Evolutionary conservation across 805 yeast species (phyloP).

Genomic region (Ogataea polymorpha): DNA sequence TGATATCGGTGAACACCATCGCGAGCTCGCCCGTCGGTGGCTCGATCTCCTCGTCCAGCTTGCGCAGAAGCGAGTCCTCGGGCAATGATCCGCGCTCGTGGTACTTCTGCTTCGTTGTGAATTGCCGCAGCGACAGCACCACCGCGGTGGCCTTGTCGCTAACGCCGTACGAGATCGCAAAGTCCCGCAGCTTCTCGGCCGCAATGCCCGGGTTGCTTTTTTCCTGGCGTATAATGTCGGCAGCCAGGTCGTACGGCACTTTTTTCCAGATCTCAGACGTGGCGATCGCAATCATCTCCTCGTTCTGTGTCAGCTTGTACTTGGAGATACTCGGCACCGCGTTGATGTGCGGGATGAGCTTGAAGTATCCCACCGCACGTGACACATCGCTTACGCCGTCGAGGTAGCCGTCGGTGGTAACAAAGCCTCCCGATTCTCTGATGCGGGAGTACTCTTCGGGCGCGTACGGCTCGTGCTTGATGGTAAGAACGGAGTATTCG

Average conservation of each 20-base stretch:
- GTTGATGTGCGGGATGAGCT: conserved; percentile 80
- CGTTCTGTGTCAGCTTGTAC: conserved; percentile 58
- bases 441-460: conserved; percentile 79
- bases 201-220: conserved; percentile 83
- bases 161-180: conserved; percentile 90
- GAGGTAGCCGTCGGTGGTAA: conserved; percentile 76
- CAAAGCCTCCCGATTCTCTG: conserved; percentile 88
- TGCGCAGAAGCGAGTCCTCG: conserved; percentile 76
- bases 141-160: conserved; percentile 74
- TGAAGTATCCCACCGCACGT: conserved; percentile 88
- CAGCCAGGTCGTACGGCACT: conserved; percentile 79
- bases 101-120: conserved; percentile 34
- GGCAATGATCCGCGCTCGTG: conserved; percentile 45
- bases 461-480: conserved; percentile 79
- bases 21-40: conserved; percentile 96
- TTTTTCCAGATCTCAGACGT: conserved; percentile 83
- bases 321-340: conserved; percentile 80
- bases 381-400: conserved; percentile 83
- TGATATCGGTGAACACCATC: conserved; percentile 95
- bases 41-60: conserved; percentile 83
- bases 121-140: conserved; percentile 67
- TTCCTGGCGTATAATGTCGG: conserved; percentile 82
- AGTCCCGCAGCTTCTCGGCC: conserved; percentile 90
- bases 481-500: conserved; percentile 68
- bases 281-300: conserved; percentile 82